Base-by-base conservation (phyloP, 2,329 filamentous ascomycete genomes). In the Parastagonospora avenae region DNA sequence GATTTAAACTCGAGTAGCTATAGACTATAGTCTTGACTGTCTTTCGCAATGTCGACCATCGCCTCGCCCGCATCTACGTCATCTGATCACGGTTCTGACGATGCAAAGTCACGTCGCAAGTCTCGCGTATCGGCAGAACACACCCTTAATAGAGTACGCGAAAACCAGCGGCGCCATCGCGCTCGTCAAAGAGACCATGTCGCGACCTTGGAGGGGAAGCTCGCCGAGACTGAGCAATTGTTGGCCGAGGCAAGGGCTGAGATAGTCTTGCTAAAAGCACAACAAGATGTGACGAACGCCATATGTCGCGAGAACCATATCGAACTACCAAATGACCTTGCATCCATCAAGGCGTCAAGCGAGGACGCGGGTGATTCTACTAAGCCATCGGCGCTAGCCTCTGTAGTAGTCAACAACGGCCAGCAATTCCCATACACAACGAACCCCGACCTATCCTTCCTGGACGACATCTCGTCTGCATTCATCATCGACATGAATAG, bases 131-230 rank as follows among this genome's bases (percentile, higher is more conserved):
- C 68, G 19, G 63, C 72, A 38, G 67, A 70, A 40, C 70, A 76
- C 55, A 69, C 74, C 0, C 55, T 76, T 16, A 65, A 62, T 44
- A 74, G 80, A 7, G 75, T 80, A 12, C 77, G 79, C n/a, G 76
- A 82, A 39, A 82, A 82, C 55, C 79, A 82, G 59, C 76, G 80
- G 33, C 75, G 79, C 19, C 79, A 82, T 57, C 77, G 80, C 4
- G 77, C 78, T 8, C 68, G 76, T 28, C 71, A 74, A 36, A 76
- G 74, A 40, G 68, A 72, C 32, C 70, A 74, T 32, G 72, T 81
- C 24, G 60, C 70, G 1, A 67, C 71, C 1, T 64, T 80, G 1
- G 77, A 79, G 57, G 47, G 61, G 14, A 62, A 63, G 52, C 62
- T 73, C 7, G 58, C 60, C 9, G 67, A 71, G 7, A 60, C 65